Base-by-base conservation (phyloP, 805 yeast species). In the Dipodascus geniculatus region DNA sequence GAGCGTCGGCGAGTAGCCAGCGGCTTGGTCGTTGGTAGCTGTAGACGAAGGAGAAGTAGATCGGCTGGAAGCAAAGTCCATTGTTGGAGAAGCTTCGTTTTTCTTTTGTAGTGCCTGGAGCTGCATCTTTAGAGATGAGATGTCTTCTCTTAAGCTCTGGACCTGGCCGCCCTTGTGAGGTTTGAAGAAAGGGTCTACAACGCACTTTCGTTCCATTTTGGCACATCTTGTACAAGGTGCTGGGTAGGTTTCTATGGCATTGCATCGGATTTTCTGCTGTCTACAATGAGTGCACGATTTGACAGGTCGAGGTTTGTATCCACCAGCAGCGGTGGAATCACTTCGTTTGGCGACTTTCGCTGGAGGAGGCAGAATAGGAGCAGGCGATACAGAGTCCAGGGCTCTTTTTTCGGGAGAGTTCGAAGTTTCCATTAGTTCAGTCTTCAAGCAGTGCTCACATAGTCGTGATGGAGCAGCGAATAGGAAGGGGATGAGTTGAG, bases 221-320 rank as follows among this genome's bases (percentile, higher is more conserved):
- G 80, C 83, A 69, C 97, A 90, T 56, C 96, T 69, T 17, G 84
- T 77, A 66, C 97, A 90, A 0, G 96, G 85, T 3, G 74, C 72
- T 0, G 96, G 96, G 59, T 78, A 85, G 57, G 83, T 80, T 22
- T 85, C 90, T 2, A 87, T 78, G 0, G 97, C 97, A 65, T 90
- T 87, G 69, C 97, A 90, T 65, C 85, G 85, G 66, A 90, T 88
- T 68, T 90, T 90, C 67, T 89, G 96, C 65, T 90, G 96, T 51
- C 97, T 79, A 65, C 97, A 90, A 65, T 88, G 93, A 0, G 96
- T 87, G 65, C 97, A 90, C 2, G 96, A 85, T 0, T 96, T 87
- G 1, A 89, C 95, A 0, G 96, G 96, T 54, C 96, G 71, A 62
- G 86, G 91, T 1, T 83, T 48, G 31, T 52, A 17, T 4, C 44